Conservation (phyloP, 164 flowering plant genomes). For the Buxus sempervirens region DNA sequence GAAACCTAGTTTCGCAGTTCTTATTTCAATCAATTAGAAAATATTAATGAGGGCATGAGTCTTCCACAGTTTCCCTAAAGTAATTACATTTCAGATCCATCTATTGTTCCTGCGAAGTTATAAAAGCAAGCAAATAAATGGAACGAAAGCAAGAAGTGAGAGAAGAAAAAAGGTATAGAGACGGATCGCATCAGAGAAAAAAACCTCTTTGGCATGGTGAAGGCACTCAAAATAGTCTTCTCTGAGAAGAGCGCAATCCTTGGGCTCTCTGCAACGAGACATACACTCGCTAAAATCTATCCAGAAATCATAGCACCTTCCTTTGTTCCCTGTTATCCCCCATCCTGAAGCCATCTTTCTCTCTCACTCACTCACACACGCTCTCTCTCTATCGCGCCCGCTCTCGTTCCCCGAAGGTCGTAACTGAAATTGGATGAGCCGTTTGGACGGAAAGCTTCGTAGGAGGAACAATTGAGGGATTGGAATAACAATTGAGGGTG, state of each 20-base stretch:
- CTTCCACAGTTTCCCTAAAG: no score
- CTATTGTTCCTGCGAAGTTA: background rate
- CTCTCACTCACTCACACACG: slow-evolving; percentile 17
- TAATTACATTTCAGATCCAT: background rate
- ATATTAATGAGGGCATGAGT: no score
- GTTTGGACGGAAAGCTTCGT: no score
- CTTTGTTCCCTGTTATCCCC: slow-evolving; percentile 94
- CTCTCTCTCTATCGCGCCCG: background rate
- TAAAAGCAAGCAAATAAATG: no score
- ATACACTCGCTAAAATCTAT: slow-evolving; percentile 90
- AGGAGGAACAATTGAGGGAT: no score
- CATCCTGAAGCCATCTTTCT: slow-evolving; percentile 85
- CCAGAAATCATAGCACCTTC: slow-evolving; percentile 98
- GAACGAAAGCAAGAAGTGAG: background rate
- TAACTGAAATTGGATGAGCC: no score
- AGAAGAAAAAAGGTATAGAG: no score
- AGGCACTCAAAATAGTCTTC: slow-evolving; percentile 96
- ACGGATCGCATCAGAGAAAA: no score
- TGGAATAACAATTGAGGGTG: no score
- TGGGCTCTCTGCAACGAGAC: slow-evolving; percentile 88
- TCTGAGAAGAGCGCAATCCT: slow-evolving; percentile 83
- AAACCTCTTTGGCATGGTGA: slow-evolving; percentile 93
- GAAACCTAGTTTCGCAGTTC: no score
- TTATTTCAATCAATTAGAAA: no score
- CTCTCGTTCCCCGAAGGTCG: no score